These are phyloP conservation scores for Thymus quinquecostatus DNA, from an alignment of 257 asterid species.

Conservation along the genomic window DNA sequence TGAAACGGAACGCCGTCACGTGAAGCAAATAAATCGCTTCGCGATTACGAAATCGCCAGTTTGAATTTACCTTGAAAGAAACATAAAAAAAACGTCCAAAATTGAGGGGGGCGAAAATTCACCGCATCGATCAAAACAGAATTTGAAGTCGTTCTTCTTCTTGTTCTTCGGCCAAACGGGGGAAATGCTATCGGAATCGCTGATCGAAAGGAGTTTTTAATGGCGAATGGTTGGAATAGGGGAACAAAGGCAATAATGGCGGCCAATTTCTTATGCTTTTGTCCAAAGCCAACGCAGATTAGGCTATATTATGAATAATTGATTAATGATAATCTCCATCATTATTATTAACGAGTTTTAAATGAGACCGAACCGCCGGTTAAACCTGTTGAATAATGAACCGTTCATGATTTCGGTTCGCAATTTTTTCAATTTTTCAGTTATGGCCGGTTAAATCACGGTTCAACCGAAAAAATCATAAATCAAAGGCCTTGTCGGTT, in stretches of 20 bases:
- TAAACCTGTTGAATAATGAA: too few relatives aligned
- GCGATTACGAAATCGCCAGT: slow-evolving; percentile 10
- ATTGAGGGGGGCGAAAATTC: slow-evolving; percentile 12
- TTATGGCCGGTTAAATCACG: too few relatives aligned
- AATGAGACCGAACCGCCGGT: too few relatives aligned
- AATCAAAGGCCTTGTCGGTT: too few relatives aligned
- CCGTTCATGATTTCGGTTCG: too few relatives aligned
- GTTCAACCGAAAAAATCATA: too few relatives aligned
- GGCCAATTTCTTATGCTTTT: slow-evolving; percentile 2
- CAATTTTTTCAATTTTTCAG: too few relatives aligned
- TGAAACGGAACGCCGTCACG: not conserved
- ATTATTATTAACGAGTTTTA: too few relatives aligned
- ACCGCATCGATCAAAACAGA: slow-evolving; percentile 32
- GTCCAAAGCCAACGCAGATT: too few relatives aligned
- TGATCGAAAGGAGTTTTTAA: slow-evolving; percentile 14
- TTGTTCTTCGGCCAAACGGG: not conserved
- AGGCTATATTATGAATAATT: too few relatives aligned
- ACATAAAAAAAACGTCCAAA: not conserved
- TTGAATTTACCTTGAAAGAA: not conserved
- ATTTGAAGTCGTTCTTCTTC: slow-evolving; percentile 2
- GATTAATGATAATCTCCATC: too few relatives aligned
- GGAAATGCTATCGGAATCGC: slow-evolving; percentile 6
- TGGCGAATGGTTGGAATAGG: not conserved
- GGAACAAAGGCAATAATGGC: slow-evolving; percentile 35
- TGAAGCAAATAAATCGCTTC: slow-evolving; percentile 25